Percentiles rank a stretch among this genome's conserved stretches.
phyloP scores from a whole-genome alignment of 805 yeast species.

The Barnettozyma botsteinii region DNA sequence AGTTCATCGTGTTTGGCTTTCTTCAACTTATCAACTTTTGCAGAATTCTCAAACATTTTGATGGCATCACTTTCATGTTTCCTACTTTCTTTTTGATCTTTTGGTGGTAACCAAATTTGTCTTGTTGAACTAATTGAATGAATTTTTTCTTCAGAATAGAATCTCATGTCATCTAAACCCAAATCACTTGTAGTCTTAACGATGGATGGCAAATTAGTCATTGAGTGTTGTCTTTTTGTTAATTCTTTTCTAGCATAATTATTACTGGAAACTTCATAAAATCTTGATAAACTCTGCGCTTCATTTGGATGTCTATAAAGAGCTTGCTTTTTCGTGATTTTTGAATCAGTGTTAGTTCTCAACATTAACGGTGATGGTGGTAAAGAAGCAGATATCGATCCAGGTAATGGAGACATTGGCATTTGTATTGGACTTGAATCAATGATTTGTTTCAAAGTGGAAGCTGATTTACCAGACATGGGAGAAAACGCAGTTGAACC shows the following conservation, averaged over 20 bases:
- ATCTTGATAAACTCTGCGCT: constrained; percentile 20
- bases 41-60: constrained; percentile 28
- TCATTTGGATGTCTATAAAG: constrained; percentile 20
- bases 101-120: constrained; percentile 68
- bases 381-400: constrained; percentile 17
- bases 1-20: constrained; percentile 5
- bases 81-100: constrained; percentile 43
- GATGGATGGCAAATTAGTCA: constrained; percentile 30
- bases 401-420: constrained; percentile 49
- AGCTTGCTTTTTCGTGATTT: constrained; percentile 2
- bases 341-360: neutral
- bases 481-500: constrained; percentile 21
- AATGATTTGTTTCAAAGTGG: constrained; percentile 18
- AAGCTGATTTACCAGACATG: constrained; percentile 21
- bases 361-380: constrained; percentile 3
- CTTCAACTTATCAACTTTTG: constrained; percentile 15
- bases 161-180: constrained; percentile 51
- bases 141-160: constrained; percentile 40
- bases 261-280: constrained; percentile 19
- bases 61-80: constrained; percentile 54
- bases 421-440: constrained; percentile 22
- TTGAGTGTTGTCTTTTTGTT: constrained; percentile 14
- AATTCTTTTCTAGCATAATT: constrained; percentile 16
- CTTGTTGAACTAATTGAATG: constrained; percentile 45
- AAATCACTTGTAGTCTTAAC: constrained; percentile 31